Base-by-base conservation (phyloP, 1,284 basidiomycete species). In the Ustanciosporium gigantosporum region DNA sequence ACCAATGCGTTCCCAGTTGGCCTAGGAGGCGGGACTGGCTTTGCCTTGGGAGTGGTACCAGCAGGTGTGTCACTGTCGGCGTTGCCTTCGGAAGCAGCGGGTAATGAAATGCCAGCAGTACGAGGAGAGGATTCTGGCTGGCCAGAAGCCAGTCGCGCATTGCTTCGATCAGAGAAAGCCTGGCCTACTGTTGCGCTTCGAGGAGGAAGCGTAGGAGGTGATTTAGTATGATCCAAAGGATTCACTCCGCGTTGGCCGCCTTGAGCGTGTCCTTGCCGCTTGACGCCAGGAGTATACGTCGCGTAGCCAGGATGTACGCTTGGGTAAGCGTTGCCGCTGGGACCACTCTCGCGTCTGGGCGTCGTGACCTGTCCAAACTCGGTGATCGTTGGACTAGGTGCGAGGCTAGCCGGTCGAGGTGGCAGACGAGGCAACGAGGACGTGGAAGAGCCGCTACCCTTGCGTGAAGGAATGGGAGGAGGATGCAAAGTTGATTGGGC, bases 131-230 rank as follows among this genome's bases (percentile, higher is more conserved):
- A n/a, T n/a, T n/a, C n/a, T n/a, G n/a, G n/a, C n/a, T n/a, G n/a
- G n/a, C n/a, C n/a, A n/a, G n/a, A n/a, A n/a, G n/a, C n/a, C n/a
- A n/a, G n/a, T n/a, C n/a, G n/a, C n/a, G n/a, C n/a, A n/a, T n/a
- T n/a, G n/a, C n/a, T n/a, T 9, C 9, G 36, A 21, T 37, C 36
- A 13, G 36, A 22, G 21, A 9, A 21, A 7, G 39, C 39, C 19
- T 46, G 44, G 0, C 53, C 43, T 8, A 64, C 5, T 4, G 60
- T 64, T 2, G 46, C 53, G 17, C 60, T 64, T 2, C 60, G 40
- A 2, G 60, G 60, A 9, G 60, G 60, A 2, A 64, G 35, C 1
- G 60, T 53, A 7, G 60, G 53, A 5, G 60, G 49, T 2, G 53
- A 36, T 29, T 36, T 36, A 2, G 23, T 29, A 0, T 20, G 39